These are phyloP conservation scores for Russula lepida DNA, from an alignment of 768 basidiomycete species.

Conservation along the genomic window DNA sequence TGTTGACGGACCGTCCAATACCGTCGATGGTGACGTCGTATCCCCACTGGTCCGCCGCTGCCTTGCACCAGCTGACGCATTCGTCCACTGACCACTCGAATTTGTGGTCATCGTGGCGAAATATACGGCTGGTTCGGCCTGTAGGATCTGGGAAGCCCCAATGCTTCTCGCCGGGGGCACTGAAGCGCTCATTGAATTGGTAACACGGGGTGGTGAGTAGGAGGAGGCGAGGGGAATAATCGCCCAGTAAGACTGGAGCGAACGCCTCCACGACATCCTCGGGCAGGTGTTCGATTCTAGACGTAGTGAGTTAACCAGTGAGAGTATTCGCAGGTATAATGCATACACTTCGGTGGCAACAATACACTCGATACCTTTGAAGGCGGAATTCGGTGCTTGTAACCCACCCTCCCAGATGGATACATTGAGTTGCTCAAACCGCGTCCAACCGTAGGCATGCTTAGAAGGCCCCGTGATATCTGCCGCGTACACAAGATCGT, in stretches of 20 bases:
- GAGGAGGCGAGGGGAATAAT: slow-evolving; percentile 65
- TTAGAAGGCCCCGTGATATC: slow-evolving; percentile 38
- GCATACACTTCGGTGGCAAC: slow-evolving; percentile 76
- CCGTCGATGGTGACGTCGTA: slow-evolving; percentile 54
- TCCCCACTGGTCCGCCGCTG: slow-evolving; percentile 56
- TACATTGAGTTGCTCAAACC: slow-evolving; percentile 64
- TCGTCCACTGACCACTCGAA: slow-evolving; percentile 84
- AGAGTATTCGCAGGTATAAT: background rate
- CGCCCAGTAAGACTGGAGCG: slow-evolving; percentile 63
- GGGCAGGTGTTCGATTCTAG: slow-evolving; percentile 74
- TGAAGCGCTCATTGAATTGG: slow-evolving; percentile 72
- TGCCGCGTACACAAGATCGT: slow-evolving; percentile 48
- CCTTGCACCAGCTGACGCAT: slow-evolving; percentile 55
- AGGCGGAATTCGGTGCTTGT: slow-evolving; percentile 55
- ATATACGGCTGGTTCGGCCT: slow-evolving; percentile 58
- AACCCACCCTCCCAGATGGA: slow-evolving; percentile 72
- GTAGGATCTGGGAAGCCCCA: slow-evolving; percentile 68
- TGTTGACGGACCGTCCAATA: slow-evolving; percentile 50
- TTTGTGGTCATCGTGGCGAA: slow-evolving; percentile 79
- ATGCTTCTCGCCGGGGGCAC: slow-evolving; percentile 38
- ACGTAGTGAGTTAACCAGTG: background rate
- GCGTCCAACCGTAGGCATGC: slow-evolving; percentile 21
- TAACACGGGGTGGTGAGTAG: slow-evolving; percentile 83
- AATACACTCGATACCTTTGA: slow-evolving; percentile 61
- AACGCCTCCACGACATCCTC: slow-evolving; percentile 51